Conservation (phyloP, 495 filamentous ascomycete genomes). For the Lepraria neglecta region DNA sequence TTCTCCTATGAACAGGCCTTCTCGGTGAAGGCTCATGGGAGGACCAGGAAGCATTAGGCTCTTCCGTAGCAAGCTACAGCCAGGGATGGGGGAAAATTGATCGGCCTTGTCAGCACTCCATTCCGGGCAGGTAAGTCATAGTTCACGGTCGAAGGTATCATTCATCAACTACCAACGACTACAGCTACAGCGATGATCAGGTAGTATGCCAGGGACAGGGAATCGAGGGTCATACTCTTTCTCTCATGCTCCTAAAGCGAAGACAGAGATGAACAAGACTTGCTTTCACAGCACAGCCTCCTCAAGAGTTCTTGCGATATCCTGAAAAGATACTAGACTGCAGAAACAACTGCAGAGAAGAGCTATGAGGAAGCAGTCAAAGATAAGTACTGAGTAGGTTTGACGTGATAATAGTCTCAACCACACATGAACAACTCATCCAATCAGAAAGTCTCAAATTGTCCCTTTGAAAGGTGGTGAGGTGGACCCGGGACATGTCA, state of each 20-base stretch:
- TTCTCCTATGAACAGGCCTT: too few relatives aligned
- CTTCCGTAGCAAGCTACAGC: too few relatives aligned
- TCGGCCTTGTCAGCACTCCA: background rate
- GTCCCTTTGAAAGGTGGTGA: constrained; percentile 42
- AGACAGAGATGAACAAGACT: background rate
- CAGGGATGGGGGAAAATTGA: too few relatives aligned
- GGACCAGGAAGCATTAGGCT: too few relatives aligned
- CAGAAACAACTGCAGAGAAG: too few relatives aligned
- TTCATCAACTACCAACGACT: background rate
- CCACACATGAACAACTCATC: constrained; percentile 23
- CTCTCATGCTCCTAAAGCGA: background rate
- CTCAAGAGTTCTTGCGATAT: too few relatives aligned
- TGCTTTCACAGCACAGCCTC: too few relatives aligned
- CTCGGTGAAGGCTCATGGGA: too few relatives aligned
- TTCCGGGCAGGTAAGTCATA: background rate
- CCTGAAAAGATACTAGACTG: too few relatives aligned
- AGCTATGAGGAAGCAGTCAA: background rate
- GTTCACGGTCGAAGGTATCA: background rate
- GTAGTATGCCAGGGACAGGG: background rate
- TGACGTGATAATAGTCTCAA: constrained; percentile 2
- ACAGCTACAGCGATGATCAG: background rate
- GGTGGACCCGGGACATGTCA: constrained; percentile 41
- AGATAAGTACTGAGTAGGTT: background rate
- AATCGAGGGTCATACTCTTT: too few relatives aligned
- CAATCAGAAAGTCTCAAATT: constrained; percentile 45